phyloP scores from a whole-genome alignment of 2,329 filamentous ascomycete species.

The Alternaria sp. region DNA sequence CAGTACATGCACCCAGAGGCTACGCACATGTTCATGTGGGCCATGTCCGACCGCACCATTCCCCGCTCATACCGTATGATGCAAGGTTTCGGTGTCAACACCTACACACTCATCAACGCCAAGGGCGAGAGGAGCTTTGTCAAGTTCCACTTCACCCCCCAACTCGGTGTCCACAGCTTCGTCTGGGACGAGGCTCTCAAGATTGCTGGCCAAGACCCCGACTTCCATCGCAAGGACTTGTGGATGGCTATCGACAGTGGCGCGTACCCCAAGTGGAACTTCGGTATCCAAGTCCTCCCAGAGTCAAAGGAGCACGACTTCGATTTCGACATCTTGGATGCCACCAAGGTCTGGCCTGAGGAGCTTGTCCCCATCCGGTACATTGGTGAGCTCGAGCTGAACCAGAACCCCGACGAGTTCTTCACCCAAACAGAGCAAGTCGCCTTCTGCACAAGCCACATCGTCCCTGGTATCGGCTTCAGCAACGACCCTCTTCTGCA shows the following conservation, averaged over 20 bases:
- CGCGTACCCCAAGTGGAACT: slow-evolving; percentile 78
- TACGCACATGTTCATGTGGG: slow-evolving; percentile 83
- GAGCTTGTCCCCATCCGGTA: slow-evolving; percentile 77
- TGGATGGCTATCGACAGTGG: slow-evolving; percentile 77
- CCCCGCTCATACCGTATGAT: slow-evolving; percentile 83
- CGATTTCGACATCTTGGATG: slow-evolving; percentile 85
- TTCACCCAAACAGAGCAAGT: slow-evolving; percentile 85
- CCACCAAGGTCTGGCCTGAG: slow-evolving; percentile 87
- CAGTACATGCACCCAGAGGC: slow-evolving; percentile 71
- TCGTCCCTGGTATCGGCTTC: slow-evolving; percentile 81
- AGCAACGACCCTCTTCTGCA: slow-evolving; percentile 79
- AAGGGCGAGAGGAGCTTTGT: slow-evolving; percentile 76
- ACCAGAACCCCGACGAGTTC: slow-evolving; percentile 81
- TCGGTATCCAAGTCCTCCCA: slow-evolving; percentile 80
- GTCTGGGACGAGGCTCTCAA: slow-evolving; percentile 85
- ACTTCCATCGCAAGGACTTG: slow-evolving; percentile 83
- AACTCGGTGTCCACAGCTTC: slow-evolving; percentile 77
- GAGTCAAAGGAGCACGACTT: slow-evolving; percentile 78
- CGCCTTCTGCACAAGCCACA: slow-evolving; percentile 81
- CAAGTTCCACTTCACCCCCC: slow-evolving; percentile 80
- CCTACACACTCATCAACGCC: slow-evolving; percentile 73
- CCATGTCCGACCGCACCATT: slow-evolving; percentile 77
- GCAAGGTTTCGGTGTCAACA: slow-evolving; percentile 87
- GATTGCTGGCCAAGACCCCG: slow-evolving; percentile 69
- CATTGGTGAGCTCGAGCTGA: slow-evolving; percentile 81